Evolutionary conservation across 2,329 filamentous ascomycete genomes (phyloP).

Genomic region (Colletotrichum sansevieriae): DNA sequence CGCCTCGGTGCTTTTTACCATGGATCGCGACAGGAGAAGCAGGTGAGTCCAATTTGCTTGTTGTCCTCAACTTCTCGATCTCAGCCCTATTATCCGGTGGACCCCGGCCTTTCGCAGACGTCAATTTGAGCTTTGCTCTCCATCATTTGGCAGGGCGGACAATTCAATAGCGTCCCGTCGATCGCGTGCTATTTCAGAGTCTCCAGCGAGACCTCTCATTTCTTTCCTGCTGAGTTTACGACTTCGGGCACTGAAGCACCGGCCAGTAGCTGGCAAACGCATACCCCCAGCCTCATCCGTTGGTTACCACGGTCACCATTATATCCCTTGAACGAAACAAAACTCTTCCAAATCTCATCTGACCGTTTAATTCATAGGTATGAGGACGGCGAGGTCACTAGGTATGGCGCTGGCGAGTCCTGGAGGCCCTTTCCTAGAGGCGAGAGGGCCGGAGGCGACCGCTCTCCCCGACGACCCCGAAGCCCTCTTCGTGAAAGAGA

Average conservation of each 20-base stretch:
- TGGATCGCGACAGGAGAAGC: conserved; percentile 55
- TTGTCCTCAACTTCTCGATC: background rate
- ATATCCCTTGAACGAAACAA: too few relatives aligned
- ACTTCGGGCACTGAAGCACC: too few relatives aligned
- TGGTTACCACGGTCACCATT: background rate
- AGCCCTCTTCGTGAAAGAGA: conserved; percentile 46
- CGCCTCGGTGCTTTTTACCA: conserved; percentile 39
- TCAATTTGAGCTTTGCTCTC: background rate
- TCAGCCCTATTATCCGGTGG: background rate
- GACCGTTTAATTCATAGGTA: conserved; percentile 56
- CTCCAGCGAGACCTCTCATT: background rate
- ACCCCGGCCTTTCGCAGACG: background rate
- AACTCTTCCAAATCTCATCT: background rate
- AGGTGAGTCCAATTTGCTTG: conserved; percentile 48
- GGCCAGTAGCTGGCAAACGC: too few relatives aligned
- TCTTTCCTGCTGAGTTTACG: background rate
- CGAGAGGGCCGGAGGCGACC: conserved; percentile 47
- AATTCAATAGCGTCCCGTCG: too few relatives aligned
- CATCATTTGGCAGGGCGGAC: too few relatives aligned
- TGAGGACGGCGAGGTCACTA: conserved; percentile 72
- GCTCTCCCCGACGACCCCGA: conserved; percentile 57
- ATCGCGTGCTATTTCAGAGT: background rate
- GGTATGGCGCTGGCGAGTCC: conserved; percentile 72
- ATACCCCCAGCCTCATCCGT: background rate
- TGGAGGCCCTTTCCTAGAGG: conserved; percentile 68